Evolutionary conservation across 2,329 filamentous ascomycete genomes (phyloP).

Genomic region (Fusarium praegraminearum): DNA sequence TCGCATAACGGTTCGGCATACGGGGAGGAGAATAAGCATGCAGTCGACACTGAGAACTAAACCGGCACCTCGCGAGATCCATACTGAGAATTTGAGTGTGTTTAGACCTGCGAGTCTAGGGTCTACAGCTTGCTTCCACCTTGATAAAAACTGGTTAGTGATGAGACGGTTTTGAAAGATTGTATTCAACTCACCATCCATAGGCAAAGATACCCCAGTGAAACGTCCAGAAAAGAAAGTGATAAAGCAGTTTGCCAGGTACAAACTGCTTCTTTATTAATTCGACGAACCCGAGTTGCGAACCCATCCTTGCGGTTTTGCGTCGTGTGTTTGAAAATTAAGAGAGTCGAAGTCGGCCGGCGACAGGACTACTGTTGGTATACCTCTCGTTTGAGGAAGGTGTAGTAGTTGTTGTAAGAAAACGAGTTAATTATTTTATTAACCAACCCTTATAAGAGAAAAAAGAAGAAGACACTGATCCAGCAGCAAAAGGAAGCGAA

Average conservation of each 20-base stretch:
- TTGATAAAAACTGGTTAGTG: conserved; percentile 54
- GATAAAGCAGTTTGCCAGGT: conserved; percentile 79
- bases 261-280: conserved; percentile 74
- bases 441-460: conserved; percentile 29
- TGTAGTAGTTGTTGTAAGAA: conserved; percentile 1
- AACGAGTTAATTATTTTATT: conserved; percentile 14
- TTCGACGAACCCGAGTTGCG: conserved; percentile 58
- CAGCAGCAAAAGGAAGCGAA: conserved; percentile 62
- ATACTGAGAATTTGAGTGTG: conserved; percentile 86
- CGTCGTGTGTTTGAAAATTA: conserved; percentile 4
- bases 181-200: conserved; percentile 76
- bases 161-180: neutral
- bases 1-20: conserved; percentile 91
- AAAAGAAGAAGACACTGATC: conserved; percentile 64
- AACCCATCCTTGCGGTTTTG: conserved; percentile 50
- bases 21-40: conserved; percentile 89
- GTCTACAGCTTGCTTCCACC: conserved; percentile 82
- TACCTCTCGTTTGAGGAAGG: conserved; percentile 1
- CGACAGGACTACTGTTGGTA: conserved; percentile 34
- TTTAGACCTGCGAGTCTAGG: conserved; percentile 80
- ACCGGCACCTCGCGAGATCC: conserved; percentile 94
- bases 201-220: conserved; percentile 84
- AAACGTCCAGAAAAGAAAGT: conserved; percentile 82
- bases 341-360: conserved; percentile 36
- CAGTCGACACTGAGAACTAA: conserved; percentile 86